Evolutionary conservation across 2,329 filamentous ascomycete species (phyloP), one percentile per base, ranked within the genome.

Genomic region (Fusarium sp.): DNA sequence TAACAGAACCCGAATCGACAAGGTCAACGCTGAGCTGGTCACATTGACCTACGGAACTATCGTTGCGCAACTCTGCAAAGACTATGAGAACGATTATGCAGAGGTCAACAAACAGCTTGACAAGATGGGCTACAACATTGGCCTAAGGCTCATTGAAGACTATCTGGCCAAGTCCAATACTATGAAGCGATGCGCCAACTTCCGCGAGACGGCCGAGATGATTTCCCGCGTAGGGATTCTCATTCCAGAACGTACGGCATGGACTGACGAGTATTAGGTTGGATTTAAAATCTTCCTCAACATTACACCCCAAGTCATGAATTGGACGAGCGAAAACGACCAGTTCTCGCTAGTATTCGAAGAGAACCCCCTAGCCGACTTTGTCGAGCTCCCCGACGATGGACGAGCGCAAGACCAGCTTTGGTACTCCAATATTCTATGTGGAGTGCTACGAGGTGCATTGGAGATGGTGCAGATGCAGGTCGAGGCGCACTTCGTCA

Each of bases 391-490:
- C 39, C 95, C 95, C 1, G 95, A 99, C 74, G 95, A 99, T 77
- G 95, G 93, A 47, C 86, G 93, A 64, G 92, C 95, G 4, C 95
- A 99, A 77, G 93, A 97, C 72, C 94, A 98, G 79, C 81, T 99
- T 35, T 99, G 95, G 95, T 99, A 96, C 77, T 97, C 93, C 6
- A 99, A 98, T 77, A 96, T 99, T 54, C 85, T 98, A 39, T 97
- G 95, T 70, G 95, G 95, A 39, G 91, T 99, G 39, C 80, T 99
- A 60, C 85, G 95, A 68, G 95, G 95, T 12, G 90, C 94, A 1
- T 78, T 99, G 57, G 95, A 99, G 77, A 99, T 99, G 95, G 94
- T 98, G 73, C 94, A 98, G 84, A 97, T 98, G 92, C 95, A 98
- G 77, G 93, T 98, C 5, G 94, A 99, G 75, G 92, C 92, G 42